These are phyloP conservation scores for Apiospora pterosperma DNA, from an alignment of 2,329 filamentous ascomycete species.

Conservation along the genomic window DNA sequence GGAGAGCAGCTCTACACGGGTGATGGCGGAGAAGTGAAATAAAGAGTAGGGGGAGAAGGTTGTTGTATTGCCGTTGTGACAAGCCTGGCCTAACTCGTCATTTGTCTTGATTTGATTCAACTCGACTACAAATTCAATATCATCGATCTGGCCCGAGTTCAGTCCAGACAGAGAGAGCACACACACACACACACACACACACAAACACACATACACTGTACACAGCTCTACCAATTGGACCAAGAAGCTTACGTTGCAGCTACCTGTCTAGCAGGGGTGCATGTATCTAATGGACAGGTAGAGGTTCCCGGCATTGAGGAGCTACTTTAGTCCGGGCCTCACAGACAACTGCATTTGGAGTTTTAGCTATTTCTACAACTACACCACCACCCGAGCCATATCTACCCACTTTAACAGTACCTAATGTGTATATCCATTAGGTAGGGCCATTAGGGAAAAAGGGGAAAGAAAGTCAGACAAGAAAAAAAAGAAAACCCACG, in stretches of 20 bases:
- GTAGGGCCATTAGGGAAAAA: too few species aligned
- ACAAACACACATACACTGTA: neutral
- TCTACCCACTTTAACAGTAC: too few species aligned
- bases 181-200: neutral
- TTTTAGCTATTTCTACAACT: too few species aligned
- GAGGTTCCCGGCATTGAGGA: neutral
- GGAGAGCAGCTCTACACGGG: constrained; percentile 23
- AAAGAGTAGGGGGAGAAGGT: constrained; percentile 10
- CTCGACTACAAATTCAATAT: neutral
- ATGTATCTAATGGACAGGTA: neutral
- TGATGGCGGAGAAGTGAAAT: constrained; percentile 9
- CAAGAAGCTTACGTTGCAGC: constrained; percentile 7
- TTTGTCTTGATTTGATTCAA: neutral
- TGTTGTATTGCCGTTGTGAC: constrained; percentile 12
- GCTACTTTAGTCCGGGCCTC: neutral
- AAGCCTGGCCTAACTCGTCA: constrained; percentile 3
- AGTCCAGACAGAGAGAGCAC: neutral
- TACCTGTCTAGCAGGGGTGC: neutral
- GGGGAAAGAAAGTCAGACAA: too few species aligned
- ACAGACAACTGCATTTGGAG: neutral
- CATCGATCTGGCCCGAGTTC: constrained; percentile 1
- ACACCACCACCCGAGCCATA: neutral
- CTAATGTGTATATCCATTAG: too few species aligned
- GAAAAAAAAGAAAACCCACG: too few species aligned
- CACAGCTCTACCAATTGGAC: neutral